These are phyloP conservation scores for Stentor roeselii DNA, from an alignment of 73 alveolate species.

Conservation along the genomic window DNA sequence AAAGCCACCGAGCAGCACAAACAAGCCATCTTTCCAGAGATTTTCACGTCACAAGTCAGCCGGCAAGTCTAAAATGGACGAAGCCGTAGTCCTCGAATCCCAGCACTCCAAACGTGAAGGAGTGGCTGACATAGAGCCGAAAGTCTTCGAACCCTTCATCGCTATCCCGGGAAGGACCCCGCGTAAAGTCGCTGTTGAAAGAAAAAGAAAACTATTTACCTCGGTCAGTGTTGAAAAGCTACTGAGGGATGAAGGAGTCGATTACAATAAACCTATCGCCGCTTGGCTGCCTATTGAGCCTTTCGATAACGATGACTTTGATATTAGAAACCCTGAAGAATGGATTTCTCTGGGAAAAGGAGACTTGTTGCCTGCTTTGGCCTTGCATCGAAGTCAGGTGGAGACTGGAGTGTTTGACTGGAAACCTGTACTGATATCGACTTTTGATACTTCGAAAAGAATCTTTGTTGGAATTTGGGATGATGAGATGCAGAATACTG, in stretches of 20 bases:
- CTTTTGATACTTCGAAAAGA: conserved; percentile 21
- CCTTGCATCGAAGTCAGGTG: conserved; percentile 51
- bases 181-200: conserved; percentile 92
- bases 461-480: conserved; percentile 19
- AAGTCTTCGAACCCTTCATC: conserved; percentile 87
- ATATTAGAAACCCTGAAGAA: conserved; percentile 96
- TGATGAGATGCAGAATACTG: conserved; percentile 40
- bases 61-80: no score
- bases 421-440: conserved; percentile 19
- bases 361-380: conserved; percentile 80
- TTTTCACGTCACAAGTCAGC: no score
- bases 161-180: conserved; percentile 97
- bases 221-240: conserved; percentile 88
- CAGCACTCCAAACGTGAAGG: conserved; percentile 58
- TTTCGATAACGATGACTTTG: conserved; percentile 98
- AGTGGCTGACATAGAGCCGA: conserved; percentile 72
- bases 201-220: conserved; percentile 94
- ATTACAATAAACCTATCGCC: conserved; percentile 69
- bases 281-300: conserved; percentile 98
- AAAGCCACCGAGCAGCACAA: no score
- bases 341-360: conserved; percentile 88
- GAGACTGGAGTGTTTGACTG: conserved; percentile 38
- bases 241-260: conserved; percentile 72
- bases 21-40: no score
- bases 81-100: no score